Evolutionary conservation across 2,329 filamentous ascomycete species (phyloP), one percentile per base, ranked within the genome.

Genomic region (Botryotinia globosa): DNA sequence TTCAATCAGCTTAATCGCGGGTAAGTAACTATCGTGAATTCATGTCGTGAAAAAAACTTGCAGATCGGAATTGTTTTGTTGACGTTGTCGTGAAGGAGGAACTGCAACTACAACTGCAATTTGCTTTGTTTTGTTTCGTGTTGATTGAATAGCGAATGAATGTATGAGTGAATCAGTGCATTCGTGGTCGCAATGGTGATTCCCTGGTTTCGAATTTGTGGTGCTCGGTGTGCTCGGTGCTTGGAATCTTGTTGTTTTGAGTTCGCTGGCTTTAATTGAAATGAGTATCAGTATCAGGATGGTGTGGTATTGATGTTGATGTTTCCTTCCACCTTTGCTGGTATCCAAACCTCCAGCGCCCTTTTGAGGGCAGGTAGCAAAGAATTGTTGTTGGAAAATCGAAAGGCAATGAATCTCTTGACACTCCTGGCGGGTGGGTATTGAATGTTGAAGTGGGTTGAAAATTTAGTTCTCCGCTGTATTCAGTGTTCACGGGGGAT

Each of bases 1-100:
- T 32, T 69, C 66, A 72, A 73, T 66, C 74, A 73, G 45, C 73
- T 76, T 59, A 64, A 74, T 77, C 72, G 75, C 77, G 73, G 65
- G 68, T 45, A 62, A 66, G 73, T 76, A 71, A 77, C 70, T 73
- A 72, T 76, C 73, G 75, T 75, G 75, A 75, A 75, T 73, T 77
- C 77, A 79, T 80, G 64, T 72, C 71, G 71, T 45, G 63, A 22
- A 51, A 37, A 37, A 37, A 16, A 25, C 10, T 39, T 34, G 48
- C 34, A 32, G 25, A 32, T 29, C 20, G 44, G 32, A 25, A 20
- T 61, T 61, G 16, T 59, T n/a, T 58, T 45, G 32, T 58, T 61
- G 32, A 48, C n/a, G 62, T 67, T 63, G 63, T 45, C 20, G 44
- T 72, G 6, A 25, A 56, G 29, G 5, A 20, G 45, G 25, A 66